These are phyloP conservation scores for Ochetophila trinervis DNA, from an alignment of 306 rosid species.

Conservation along the genomic window DNA sequence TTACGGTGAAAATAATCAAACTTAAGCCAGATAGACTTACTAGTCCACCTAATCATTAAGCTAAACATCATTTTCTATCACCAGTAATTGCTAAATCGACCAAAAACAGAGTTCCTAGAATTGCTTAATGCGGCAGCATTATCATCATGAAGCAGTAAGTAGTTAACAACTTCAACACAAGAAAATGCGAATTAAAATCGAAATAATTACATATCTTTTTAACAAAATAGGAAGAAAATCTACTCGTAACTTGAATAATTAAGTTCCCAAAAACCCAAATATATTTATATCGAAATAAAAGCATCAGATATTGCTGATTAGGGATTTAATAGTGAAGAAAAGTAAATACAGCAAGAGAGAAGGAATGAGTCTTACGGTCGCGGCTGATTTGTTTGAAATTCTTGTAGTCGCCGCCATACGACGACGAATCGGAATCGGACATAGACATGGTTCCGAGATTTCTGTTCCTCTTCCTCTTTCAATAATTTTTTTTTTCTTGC, in stretches of 20 bases:
- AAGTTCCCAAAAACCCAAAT: background rate
- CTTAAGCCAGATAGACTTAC: background rate
- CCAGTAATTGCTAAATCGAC: background rate
- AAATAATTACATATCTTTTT: background rate
- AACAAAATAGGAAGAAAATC: constrained; percentile 1
- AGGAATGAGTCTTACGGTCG: constrained; percentile 38
- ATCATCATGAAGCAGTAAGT: background rate
- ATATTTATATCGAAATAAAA: background rate
- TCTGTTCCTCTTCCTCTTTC: constrained; percentile 1
- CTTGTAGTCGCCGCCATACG: constrained; percentile 48
- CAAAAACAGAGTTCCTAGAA: background rate
- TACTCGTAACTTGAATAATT: background rate
- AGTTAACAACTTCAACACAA: background rate
- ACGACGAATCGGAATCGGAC: constrained; percentile 59
- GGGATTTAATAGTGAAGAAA: background rate
- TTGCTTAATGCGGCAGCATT: background rate
- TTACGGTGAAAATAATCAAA: too few relatives aligned
- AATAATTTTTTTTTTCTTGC: background rate
- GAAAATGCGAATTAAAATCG: background rate
- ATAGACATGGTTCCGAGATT: constrained; percentile 37
- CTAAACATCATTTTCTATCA: background rate
- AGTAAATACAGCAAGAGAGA: background rate
- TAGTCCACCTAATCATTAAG: background rate
- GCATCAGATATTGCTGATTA: background rate
- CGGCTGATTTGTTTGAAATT: constrained; percentile 59